phyloP scores from a whole-genome alignment of 345 rosid species.

The Lepidium didymum region DNA sequence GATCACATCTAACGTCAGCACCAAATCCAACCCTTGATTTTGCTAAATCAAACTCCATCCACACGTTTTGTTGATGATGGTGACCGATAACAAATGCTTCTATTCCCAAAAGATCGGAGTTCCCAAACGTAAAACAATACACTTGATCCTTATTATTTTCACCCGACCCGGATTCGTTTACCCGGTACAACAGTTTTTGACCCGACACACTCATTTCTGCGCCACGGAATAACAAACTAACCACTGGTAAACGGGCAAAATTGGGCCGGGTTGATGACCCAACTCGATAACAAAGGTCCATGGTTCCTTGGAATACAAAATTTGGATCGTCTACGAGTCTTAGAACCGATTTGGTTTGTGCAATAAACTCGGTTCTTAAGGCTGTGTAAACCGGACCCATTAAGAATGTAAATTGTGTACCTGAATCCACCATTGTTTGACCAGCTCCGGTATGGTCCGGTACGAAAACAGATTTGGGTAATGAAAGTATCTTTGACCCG shows the following conservation, averaged over 20 bases:
- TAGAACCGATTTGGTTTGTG: constrained; percentile 41
- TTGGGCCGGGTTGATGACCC: constrained; percentile 13
- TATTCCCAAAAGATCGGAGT: constrained; percentile 61
- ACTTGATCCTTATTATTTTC: constrained; percentile 39
- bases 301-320: constrained; percentile 69
- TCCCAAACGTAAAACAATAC: constrained; percentile 77
- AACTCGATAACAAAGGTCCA: constrained; percentile 55
- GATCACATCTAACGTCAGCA: constrained; percentile 57
- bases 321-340: constrained; percentile 42
- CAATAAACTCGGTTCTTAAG: constrained; percentile 42
- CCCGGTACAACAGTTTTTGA: constrained; percentile 47
- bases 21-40: constrained; percentile 73
- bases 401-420: constrained; percentile 66
- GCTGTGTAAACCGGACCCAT: constrained; percentile 62
- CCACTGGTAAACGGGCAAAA: constrained; percentile 37
- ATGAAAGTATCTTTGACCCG: constrained; percentile 29
- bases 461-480: constrained; percentile 46
- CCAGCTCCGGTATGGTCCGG: constrained; percentile 90
- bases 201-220: constrained; percentile 70
- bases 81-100: constrained; percentile 76
- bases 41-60: constrained; percentile 77
- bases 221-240: constrained; percentile 50
- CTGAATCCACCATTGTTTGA: constrained; percentile 80
- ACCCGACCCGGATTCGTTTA: constrained; percentile 45
- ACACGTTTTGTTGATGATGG: constrained; percentile 74